These are phyloP conservation scores for Candida insectorum DNA, from an alignment of 805 yeast genomes.

Conservation along the genomic window DNA sequence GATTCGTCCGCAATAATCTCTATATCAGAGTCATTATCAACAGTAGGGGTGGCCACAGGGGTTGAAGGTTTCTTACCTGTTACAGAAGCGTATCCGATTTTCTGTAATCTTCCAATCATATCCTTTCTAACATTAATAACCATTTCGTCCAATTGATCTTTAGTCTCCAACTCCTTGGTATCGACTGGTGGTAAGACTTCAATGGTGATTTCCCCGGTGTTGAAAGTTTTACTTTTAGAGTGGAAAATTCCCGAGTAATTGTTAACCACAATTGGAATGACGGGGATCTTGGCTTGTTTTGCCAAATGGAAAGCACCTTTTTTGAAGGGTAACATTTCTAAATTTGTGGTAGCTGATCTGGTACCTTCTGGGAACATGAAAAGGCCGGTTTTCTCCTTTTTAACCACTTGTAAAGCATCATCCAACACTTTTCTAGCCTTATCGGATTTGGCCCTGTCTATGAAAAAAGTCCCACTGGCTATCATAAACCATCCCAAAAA, in stretches of 20 bases:
- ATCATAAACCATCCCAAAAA: conserved; percentile 97
- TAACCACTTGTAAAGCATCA: conserved; percentile 61
- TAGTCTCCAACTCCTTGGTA: conserved; percentile 60
- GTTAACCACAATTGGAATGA: conserved; percentile 83
- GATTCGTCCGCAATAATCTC: conserved; percentile 9
- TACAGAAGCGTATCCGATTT: conserved; percentile 37
- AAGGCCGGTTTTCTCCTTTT: conserved; percentile 63
- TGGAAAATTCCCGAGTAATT: conserved; percentile 77
- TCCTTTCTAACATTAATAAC: conserved; percentile 50
- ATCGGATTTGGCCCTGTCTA: conserved; percentile 76
- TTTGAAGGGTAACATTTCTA: conserved; percentile 81
- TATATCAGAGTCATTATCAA: conserved; percentile 7
- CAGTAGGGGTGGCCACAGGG: neutral
- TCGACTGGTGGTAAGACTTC: conserved; percentile 79
- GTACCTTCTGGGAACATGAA: conserved; percentile 98
- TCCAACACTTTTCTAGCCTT: conserved; percentile 75
- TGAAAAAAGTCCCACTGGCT: conserved; percentile 84
- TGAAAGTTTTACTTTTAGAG: conserved; percentile 59
- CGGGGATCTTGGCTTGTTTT: conserved; percentile 83
- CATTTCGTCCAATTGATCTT: conserved; percentile 67
- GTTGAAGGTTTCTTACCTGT: neutral
- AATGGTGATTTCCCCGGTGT: conserved; percentile 70
- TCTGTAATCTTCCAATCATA: conserved; percentile 48
- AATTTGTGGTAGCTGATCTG: conserved; percentile 69
- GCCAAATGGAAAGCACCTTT: conserved; percentile 99